phyloP scores from a whole-genome alignment of 2,329 filamentous ascomycete genomes.

The Aspergillus aculeatus region DNA sequence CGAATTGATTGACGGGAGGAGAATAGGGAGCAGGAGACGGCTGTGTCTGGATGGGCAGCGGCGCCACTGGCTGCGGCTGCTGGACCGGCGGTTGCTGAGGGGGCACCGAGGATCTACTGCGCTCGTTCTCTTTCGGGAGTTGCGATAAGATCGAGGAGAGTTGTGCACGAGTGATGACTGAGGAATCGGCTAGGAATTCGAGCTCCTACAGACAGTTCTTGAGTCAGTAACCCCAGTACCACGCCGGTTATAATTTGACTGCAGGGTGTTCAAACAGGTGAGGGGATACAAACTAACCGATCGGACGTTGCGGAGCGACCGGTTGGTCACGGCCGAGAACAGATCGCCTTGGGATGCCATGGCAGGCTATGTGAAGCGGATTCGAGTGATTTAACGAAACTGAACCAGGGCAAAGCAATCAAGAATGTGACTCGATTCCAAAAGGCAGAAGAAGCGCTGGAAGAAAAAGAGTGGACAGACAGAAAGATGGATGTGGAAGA shows the following conservation, averaged over 20 bases:
- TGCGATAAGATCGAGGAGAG: conserved; percentile 72
- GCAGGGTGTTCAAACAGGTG: not conserved
- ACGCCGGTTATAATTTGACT: not conserved
- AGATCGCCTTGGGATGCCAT: conserved; percentile 39
- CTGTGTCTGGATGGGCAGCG: conserved; percentile 21
- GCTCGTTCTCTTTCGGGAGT: conserved; percentile 59
- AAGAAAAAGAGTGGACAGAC: not conserved
- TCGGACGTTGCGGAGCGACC: conserved; percentile 83
- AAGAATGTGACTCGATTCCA: not conserved
- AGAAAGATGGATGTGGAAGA: not conserved
- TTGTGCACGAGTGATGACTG: conserved; percentile 71
- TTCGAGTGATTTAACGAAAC: not conserved
- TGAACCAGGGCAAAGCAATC: not conserved
- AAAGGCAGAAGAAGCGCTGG: not conserved
- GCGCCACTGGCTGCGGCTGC: conserved; percentile 28
- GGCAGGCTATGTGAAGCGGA: conserved; percentile 10
- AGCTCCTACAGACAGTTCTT: conserved; percentile 64
- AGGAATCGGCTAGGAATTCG: conserved; percentile 80
- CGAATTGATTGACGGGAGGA: conserved; percentile 40
- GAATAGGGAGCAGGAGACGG: conserved; percentile 36
- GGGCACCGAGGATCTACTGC: conserved; percentile 16
- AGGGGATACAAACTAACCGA: conserved; percentile 57
- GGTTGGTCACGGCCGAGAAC: conserved; percentile 66
- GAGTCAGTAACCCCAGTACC: conserved; percentile 5
- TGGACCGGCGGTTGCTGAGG: conserved; percentile 24